These are phyloP conservation scores for Strobilomyces echinocephalus DNA, from an alignment of 768 basidiomycete genomes.

Conservation along the genomic window DNA sequence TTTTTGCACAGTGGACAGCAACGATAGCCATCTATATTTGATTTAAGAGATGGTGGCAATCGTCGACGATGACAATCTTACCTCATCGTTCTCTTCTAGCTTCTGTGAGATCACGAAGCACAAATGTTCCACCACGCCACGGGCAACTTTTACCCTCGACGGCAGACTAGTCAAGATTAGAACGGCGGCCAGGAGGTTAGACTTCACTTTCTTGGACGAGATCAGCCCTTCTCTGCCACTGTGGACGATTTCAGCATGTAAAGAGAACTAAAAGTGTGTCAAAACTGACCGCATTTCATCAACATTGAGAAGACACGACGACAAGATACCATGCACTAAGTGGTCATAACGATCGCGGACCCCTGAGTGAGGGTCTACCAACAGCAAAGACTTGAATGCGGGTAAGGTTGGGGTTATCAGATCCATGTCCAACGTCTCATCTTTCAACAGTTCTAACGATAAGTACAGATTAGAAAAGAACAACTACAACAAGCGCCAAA, in stretches of 20 bases:
- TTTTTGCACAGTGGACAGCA: slow-evolving; percentile 87
- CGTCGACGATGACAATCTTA: slow-evolving; percentile 29
- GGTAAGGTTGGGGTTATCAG: slow-evolving; percentile 77
- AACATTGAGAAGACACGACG: slow-evolving; percentile 76
- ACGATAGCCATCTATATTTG: slow-evolving; percentile 64
- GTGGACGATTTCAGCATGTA: slow-evolving; percentile 6
- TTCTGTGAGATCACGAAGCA: slow-evolving; percentile 84
- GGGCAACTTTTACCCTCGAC: slow-evolving; percentile 58
- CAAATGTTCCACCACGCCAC: slow-evolving; percentile 73
- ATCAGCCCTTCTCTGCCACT: slow-evolving; percentile 79
- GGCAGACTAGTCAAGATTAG: slow-evolving; percentile 81
- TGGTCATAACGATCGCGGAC: slow-evolving; percentile 51
- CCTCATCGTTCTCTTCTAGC: slow-evolving; percentile 65
- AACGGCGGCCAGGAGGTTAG: slow-evolving; percentile 82
- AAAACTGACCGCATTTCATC: slow-evolving; percentile 83
- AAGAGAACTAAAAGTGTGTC: not conserved
- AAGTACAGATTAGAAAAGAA: not conserved
- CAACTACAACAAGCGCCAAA: not conserved
- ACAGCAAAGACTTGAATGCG: slow-evolving; percentile 70
- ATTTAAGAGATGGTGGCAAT: slow-evolving; percentile 1
- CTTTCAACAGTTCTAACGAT: slow-evolving; percentile 69
- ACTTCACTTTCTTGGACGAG: slow-evolving; percentile 80
- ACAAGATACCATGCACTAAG: slow-evolving; percentile 76
- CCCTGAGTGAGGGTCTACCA: slow-evolving; percentile 39
- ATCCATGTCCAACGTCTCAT: slow-evolving; percentile 77